Base-by-base conservation (phyloP, 148 eudicot species). In the Camellia lanceoleosa region DNA sequence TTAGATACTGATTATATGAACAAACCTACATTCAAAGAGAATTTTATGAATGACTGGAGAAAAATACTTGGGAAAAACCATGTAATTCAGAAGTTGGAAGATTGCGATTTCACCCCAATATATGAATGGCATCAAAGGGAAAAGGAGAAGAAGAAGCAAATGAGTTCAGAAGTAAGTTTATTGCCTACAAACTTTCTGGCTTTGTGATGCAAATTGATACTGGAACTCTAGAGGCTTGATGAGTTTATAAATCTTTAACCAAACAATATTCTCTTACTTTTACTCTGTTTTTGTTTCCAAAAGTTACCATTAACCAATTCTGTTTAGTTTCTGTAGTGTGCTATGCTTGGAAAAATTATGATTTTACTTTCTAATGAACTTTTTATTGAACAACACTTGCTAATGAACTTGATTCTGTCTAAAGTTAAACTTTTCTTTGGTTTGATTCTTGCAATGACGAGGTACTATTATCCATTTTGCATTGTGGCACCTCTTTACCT, bases 91-190 rank as follows among this genome's bases (percentile, higher is more conserved):
- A 89, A 86, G 67, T 88, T 97, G 73, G 91, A 86, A 68, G 90
- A 94, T 83, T 97, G 99, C 76, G 91, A 97, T 85, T 97, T 97
- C 70, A 86, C 83, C 62, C 96, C 96, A 46, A 97, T 97, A 84
- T 85, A 89, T 75, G 92, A 94, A 68, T 97, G 98, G 98, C 97
- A 94, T 91, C 91, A 90, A 80, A 83, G 56, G 14, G 99, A 97
- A 82, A 97, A 94, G 90, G 99, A 97, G 89, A 97, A 89, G 83
- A 97, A 97, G 97, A 97, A 97, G 84, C 94, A 87, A 85, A 91
- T 97, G 98, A 94, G 69, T 72, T 8, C 91, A 64, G 99, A 97
- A 67, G 99, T 97, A 85, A 83, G 93, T 89, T 71, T 59, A 38
- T n/a, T 20, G 41, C 41, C 54, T 4, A 12, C 15, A 46, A 68